Evolutionary conservation across 768 basidiomycete species (phyloP).

Genomic region (Tulasnella sp.): DNA sequence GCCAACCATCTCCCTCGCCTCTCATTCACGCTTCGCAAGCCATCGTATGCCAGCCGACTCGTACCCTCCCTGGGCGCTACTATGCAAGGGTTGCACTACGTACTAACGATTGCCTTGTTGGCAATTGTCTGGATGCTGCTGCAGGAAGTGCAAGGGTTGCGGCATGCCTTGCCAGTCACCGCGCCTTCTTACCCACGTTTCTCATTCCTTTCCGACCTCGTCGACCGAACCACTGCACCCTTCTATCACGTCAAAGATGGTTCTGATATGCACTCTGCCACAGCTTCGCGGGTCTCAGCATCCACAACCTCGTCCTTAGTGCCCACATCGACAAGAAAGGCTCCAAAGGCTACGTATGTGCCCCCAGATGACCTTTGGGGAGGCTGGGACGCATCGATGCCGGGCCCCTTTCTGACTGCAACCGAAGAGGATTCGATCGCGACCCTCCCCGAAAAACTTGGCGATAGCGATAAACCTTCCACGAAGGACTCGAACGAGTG

Average conservation of each 20-base stretch:
- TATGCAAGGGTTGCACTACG: neutral
- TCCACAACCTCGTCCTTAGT: neutral
- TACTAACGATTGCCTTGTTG: neutral
- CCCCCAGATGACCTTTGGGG: conserved; percentile 12
- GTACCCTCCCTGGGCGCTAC: neutral
- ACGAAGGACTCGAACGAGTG: no score
- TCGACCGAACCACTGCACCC: no score
- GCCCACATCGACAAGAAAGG: neutral
- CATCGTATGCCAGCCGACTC: neutral
- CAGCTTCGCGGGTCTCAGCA: neutral
- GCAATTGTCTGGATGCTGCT: neutral
- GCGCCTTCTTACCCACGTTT: neutral
- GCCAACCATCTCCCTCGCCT: neutral
- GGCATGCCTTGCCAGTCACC: neutral
- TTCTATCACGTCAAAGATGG: no score
- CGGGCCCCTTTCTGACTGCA: conserved; percentile 8
- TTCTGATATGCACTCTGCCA: no score
- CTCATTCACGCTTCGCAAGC: conserved; percentile 4
- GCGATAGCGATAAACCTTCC: no score
- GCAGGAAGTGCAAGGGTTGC: neutral
- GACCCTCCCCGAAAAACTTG: neutral
- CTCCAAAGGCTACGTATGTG: conserved; percentile 5
- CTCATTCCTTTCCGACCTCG: neutral
- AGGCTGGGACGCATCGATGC: neutral
- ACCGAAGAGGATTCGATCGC: neutral